Percentiles rank a stretch among this genome's conserved stretches.
These are phyloP conservation scores for Tuber borchii DNA, from an alignment of 495 filamentous ascomycete species.

Conservation along the genomic window DNA sequence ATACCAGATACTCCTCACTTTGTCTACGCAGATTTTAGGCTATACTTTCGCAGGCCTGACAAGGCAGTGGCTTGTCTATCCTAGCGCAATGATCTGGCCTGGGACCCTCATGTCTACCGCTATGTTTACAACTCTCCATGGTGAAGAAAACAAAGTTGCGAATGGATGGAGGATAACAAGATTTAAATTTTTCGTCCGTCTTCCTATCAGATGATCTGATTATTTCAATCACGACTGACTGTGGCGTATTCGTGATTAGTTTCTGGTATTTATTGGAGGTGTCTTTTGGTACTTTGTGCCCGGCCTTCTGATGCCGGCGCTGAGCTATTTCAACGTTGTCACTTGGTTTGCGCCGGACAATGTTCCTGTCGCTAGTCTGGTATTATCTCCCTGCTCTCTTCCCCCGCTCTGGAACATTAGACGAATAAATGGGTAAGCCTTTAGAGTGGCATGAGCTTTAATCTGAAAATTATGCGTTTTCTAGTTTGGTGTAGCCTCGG, in stretches of 20 bases:
- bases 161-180: constrained; percentile 78
- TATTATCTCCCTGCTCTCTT: constrained; percentile 26
- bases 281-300: constrained; percentile 79
- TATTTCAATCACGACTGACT: constrained; percentile 10
- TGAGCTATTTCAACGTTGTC: constrained; percentile 84
- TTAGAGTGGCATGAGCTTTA: constrained; percentile 6
- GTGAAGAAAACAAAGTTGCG: constrained; percentile 67
- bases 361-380: constrained; percentile 66
- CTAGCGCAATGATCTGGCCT: constrained; percentile 89
- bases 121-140: constrained; percentile 80
- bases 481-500: constrained; percentile 72
- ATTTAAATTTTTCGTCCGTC: constrained; percentile 71
- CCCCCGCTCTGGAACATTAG: background rate
- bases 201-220: constrained; percentile 38
- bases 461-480: background rate
- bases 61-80: constrained; percentile 70
- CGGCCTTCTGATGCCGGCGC: constrained; percentile 73
- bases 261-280: constrained; percentile 55
- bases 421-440: background rate
- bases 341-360: constrained; percentile 84
- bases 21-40: constrained; percentile 78
- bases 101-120: constrained; percentile 79
- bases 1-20: constrained; percentile 74
- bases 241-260: constrained; percentile 6
- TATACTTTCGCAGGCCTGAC: constrained; percentile 77